phyloP scores from a whole-genome alignment of 768 basidiomycete species.

The Leccinum rimulosum region DNA sequence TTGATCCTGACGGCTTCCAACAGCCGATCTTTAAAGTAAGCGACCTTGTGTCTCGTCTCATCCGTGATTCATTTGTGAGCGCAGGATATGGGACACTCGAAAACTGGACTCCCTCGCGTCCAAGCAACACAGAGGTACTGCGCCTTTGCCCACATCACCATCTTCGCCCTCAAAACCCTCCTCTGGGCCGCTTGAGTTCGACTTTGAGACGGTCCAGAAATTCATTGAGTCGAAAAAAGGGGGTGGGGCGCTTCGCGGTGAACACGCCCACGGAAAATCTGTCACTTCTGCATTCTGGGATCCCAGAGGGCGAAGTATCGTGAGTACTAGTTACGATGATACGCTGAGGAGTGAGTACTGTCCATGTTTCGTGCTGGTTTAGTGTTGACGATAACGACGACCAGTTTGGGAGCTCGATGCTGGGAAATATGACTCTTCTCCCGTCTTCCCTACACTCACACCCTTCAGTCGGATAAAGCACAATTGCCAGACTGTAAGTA shows the following conservation, averaged over 20 bases:
- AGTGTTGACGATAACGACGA: slow-evolving; percentile 9
- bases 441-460: slow-evolving; percentile 55
- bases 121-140: slow-evolving; percentile 8
- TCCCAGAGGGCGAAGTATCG: slow-evolving; percentile 70
- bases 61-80: background rate
- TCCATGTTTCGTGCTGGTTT: background rate
- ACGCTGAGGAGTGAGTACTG: slow-evolving; percentile 58
- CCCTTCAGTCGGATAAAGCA: slow-evolving; percentile 65
- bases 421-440: slow-evolving; percentile 43
- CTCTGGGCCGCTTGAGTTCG: slow-evolving; percentile 29
- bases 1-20: slow-evolving; percentile 78
- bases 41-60: background rate
- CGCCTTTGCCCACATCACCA: slow-evolving; percentile 28
- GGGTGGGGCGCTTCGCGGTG: slow-evolving; percentile 54
- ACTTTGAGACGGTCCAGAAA: slow-evolving; percentile 44
- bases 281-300: slow-evolving; percentile 88
- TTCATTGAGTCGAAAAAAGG: slow-evolving; percentile 53
- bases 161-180: slow-evolving; percentile 15
- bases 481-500: slow-evolving; percentile 75
- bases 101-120: slow-evolving; percentile 51
- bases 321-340: slow-evolving; percentile 86
- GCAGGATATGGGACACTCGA: slow-evolving; percentile 78
- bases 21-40: slow-evolving; percentile 66
- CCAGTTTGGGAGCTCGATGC: slow-evolving; percentile 78
- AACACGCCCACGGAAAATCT: slow-evolving; percentile 70